Evolutionary conservation across 495 filamentous ascomycete species (phyloP).

Genomic region (Hypoxylon intermedium): DNA sequence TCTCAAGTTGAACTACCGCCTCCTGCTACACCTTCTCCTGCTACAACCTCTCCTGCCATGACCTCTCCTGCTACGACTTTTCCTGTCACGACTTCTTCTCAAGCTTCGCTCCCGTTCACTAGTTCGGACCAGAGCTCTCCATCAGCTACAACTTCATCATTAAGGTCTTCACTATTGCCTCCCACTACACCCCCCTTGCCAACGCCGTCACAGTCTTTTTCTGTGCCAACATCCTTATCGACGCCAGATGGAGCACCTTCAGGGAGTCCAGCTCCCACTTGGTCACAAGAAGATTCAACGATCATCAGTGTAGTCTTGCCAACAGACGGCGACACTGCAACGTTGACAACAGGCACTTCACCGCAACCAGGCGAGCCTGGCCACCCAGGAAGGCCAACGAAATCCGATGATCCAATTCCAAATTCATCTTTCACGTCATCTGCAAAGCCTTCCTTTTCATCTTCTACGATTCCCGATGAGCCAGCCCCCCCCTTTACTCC

Average conservation of each 20-base stretch:
- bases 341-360: neutral
- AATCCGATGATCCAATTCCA: neutral
- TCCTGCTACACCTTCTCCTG: neutral
- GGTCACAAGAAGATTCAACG: no score
- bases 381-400: constrained; percentile 3
- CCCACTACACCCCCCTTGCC: neutral
- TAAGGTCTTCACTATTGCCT: neutral
- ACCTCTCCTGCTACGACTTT: neutral
- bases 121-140: neutral
- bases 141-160: constrained; percentile 3
- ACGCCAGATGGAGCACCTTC: constrained; percentile 1
- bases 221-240: neutral
- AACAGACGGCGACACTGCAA: neutral
- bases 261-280: no score
- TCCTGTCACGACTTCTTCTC: neutral
- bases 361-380: neutral
- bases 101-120: neutral
- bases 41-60: neutral
- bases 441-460: neutral
- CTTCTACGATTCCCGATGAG: neutral
- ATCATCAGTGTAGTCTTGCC: neutral
- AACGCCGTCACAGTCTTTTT: neutral
- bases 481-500: neutral
- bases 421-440: neutral
- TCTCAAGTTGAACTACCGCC: neutral